Conservation (phyloP, 108 stramenopile genomes). For the Conticribra guillardii region DNA sequence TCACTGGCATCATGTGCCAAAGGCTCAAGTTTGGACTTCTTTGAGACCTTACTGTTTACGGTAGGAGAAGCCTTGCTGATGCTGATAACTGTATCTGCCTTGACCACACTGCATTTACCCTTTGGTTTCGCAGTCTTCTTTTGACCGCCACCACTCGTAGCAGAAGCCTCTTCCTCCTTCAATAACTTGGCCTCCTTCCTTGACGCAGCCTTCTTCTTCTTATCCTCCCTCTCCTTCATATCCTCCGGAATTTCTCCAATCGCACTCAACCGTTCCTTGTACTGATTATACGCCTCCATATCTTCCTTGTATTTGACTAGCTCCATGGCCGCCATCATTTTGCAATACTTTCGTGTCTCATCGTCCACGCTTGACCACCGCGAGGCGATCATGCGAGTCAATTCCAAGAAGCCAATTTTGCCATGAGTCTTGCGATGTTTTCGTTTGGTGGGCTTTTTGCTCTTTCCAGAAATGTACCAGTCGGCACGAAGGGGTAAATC, state of each 20-base stretch:
- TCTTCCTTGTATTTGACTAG: constrained; percentile 50
- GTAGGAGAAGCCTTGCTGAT: too few species aligned
- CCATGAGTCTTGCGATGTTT: constrained; percentile 82
- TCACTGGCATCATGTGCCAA: neutral
- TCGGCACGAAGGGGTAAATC: constrained; percentile 45
- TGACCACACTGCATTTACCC: neutral
- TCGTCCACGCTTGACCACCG: constrained; percentile 58
- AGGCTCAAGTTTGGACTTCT: constrained; percentile 4
- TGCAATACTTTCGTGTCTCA: constrained; percentile 44
- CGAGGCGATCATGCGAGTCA: constrained; percentile 66
- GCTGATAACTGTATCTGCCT: too few species aligned
- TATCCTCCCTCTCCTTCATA: constrained; percentile 28
- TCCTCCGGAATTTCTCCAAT: constrained; percentile 47
- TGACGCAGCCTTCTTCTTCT: constrained; percentile 18
- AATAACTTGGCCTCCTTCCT: constrained; percentile 20
- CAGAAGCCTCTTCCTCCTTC: neutral
- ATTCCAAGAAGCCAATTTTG: constrained; percentile 78
- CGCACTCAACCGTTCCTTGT: constrained; percentile 31
- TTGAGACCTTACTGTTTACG: neutral
- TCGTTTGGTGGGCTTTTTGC: constrained; percentile 41
- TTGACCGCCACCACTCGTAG: neutral
- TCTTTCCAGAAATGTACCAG: constrained; percentile 50
- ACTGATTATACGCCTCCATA: constrained; percentile 42
- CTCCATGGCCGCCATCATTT: constrained; percentile 51
- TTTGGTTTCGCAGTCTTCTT: neutral